Conservation (phyloP, 495 filamentous ascomycete species). For the Aspergillus ostianus region DNA sequence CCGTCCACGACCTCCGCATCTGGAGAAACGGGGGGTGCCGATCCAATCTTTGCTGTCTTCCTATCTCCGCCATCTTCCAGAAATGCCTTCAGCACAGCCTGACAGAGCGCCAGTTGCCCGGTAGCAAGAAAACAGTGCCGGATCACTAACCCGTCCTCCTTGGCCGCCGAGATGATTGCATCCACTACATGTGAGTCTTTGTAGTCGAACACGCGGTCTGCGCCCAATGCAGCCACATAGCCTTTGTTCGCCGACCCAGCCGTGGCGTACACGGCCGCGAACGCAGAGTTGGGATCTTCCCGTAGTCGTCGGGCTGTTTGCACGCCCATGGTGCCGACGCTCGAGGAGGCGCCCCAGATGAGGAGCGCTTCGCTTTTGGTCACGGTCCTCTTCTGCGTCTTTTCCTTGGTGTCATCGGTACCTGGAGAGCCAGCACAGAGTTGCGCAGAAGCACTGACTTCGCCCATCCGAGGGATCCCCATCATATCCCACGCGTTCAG, state of each 20-base stretch:
- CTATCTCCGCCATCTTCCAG: conserved; percentile 16
- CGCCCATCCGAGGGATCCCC: conserved; percentile 24
- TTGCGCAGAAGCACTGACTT: conserved; percentile 14
- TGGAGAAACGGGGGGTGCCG: conserved; percentile 31
- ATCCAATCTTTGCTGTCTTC: conserved; percentile 35
- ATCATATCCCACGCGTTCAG: conserved; percentile 32
- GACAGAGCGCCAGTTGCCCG: conserved; percentile 29
- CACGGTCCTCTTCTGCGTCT: background rate
- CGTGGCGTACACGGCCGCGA: conserved; percentile 44
- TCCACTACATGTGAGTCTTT: conserved; percentile 42
- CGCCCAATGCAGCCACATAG: conserved; percentile 47
- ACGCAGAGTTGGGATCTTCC: conserved; percentile 28
- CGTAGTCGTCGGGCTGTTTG: conserved; percentile 40
- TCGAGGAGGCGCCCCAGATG: conserved; percentile 49
- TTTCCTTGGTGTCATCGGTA: conserved; percentile 6
- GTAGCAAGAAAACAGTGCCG: conserved; percentile 42
- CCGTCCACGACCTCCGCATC: conserved; percentile 32
- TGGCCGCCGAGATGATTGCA: conserved; percentile 40
- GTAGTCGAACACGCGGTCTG: conserved; percentile 50
- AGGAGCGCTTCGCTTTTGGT: conserved; percentile 31
- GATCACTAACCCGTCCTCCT: conserved; percentile 38
- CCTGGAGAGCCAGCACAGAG: background rate
- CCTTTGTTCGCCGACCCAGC: conserved; percentile 44
- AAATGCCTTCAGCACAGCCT: conserved; percentile 39
- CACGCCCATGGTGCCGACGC: conserved; percentile 44